Conservation (phyloP, 1,284 basidiomycete species). For the Puccinia triticina region DNA sequence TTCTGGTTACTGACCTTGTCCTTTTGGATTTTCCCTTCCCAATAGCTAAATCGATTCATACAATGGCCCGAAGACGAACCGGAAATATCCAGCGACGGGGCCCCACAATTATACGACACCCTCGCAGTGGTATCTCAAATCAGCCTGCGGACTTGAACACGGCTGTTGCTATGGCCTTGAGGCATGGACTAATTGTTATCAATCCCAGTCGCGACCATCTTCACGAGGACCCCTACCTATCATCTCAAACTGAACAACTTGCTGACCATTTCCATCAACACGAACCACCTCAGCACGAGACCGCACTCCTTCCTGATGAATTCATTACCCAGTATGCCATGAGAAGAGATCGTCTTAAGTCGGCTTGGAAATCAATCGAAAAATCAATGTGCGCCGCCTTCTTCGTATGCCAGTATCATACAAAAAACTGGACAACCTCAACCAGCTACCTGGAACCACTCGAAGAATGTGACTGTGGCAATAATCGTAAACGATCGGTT, state of each 20-base stretch:
- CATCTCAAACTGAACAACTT: not conserved
- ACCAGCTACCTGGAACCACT: not conserved
- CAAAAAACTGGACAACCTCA: not conserved
- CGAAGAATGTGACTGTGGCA: not conserved
- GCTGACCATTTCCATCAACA: not conserved
- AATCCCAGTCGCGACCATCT: not conserved
- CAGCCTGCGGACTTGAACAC: not conserved
- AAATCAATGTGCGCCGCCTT: slow-evolving; percentile 2
- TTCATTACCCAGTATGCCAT: not conserved
- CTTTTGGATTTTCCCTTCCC: too few species aligned
- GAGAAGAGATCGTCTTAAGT: not conserved
- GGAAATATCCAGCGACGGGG: too few species aligned
- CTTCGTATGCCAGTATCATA: not conserved
- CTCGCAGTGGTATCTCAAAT: not conserved
- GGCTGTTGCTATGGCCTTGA: not conserved
- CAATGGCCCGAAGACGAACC: too few species aligned
- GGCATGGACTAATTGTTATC: not conserved
- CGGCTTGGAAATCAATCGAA: not conserved
- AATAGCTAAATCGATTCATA: too few species aligned
- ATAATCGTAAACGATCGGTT: not conserved
- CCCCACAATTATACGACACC: not conserved
- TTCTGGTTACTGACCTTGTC: too few species aligned
- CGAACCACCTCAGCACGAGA: not conserved
- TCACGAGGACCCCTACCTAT: not conserved
- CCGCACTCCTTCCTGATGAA: not conserved